Conservation (phyloP, 148 eudicot species). For the Rhododendron griersonianum region DNA sequence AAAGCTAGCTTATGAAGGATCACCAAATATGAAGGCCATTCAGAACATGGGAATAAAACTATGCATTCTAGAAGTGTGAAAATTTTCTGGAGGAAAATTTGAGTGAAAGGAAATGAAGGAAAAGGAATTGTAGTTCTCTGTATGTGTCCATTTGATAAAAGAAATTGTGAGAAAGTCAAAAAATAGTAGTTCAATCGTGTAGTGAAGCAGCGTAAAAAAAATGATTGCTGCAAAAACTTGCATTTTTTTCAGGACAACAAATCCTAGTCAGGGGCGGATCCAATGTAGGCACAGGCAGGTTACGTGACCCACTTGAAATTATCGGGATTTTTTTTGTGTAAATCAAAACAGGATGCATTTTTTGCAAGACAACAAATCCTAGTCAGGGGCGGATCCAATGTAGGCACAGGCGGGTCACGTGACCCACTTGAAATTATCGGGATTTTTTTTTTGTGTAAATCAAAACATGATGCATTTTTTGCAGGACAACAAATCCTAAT, state of each 20-base stretch:
- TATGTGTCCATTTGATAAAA: background rate
- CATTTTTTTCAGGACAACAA: background rate
- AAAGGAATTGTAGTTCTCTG: background rate
- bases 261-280: background rate
- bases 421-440: too few species aligned
- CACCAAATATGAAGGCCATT: background rate
- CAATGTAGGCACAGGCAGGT: too few species aligned
- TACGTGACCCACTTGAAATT: too few species aligned
- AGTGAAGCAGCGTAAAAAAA: background rate
- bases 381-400: too few species aligned
- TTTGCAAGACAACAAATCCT: too few species aligned
- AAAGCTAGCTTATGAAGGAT: background rate
- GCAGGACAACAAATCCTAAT: too few species aligned
- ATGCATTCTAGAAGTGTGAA: background rate
- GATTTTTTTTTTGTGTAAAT: too few species aligned
- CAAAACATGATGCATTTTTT: too few species aligned
- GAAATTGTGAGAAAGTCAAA: background rate
- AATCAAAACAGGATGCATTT: too few species aligned
- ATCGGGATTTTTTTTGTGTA: too few species aligned
- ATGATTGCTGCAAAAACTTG: background rate
- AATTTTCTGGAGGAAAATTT: too few species aligned
- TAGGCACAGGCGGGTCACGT: too few species aligned
- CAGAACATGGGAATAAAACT: background rate
- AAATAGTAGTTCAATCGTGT: background rate
- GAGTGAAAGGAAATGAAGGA: background rate